Conservation (phyloP, 176 grass and related monocot species). For the Aegilops umbellulata region DNA sequence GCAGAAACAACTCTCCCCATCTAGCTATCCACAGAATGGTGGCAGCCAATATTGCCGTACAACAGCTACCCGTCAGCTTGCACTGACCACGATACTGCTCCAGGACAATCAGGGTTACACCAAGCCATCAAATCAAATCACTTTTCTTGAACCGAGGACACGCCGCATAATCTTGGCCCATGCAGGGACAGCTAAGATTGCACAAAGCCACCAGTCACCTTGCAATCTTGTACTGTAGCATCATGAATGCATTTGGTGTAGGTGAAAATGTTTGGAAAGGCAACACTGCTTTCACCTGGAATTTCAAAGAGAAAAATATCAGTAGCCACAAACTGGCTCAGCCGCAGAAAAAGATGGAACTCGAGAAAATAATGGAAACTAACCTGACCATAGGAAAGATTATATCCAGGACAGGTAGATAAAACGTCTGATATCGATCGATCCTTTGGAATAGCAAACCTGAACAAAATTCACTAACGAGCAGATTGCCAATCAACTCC, state of each 20-base stretch:
- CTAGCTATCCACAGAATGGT: background rate
- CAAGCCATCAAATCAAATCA: background rate
- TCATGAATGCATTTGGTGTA: background rate
- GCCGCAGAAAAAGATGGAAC: background rate
- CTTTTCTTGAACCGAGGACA: background rate
- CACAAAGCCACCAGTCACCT: background rate
- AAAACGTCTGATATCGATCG: background rate
- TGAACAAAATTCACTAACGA: constrained; percentile 6
- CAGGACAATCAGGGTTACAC: background rate
- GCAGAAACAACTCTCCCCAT: background rate
- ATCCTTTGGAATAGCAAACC: constrained; percentile 28
- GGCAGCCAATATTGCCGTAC: background rate
- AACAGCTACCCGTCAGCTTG: background rate
- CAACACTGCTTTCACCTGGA: constrained; percentile 6
- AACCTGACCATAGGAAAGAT: background rate
- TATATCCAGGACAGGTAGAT: background rate
- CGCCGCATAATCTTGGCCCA: background rate
- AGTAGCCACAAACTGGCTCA: constrained; percentile 2
- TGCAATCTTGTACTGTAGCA: background rate
- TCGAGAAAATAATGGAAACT: background rate
- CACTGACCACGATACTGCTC: background rate
- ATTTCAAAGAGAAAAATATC: background rate
- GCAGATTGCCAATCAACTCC: constrained; percentile 44
- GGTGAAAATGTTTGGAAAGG: constrained; percentile 2
- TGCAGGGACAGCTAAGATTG: background rate